A percentile compares a stretch with the other conserved stretches of the same genome.
phyloP scores from a whole-genome alignment of 2,329 filamentous ascomycete species.

The Arachnopeziza araneosa region DNA sequence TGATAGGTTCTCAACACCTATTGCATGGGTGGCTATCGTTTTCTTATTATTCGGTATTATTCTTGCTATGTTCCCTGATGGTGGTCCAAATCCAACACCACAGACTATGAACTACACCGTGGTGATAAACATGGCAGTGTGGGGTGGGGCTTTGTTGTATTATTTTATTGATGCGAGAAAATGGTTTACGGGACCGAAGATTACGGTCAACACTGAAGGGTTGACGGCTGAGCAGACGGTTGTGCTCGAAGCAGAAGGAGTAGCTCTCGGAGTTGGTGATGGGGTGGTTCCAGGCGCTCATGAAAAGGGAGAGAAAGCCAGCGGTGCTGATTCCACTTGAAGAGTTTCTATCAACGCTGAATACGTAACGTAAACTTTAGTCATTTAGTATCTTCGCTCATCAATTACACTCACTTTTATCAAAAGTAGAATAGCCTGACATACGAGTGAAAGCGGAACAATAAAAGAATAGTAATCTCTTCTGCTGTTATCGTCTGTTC shows the following conservation, averaged over 20 bases:
- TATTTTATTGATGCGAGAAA: conserved; percentile 52
- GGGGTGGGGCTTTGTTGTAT: conserved; percentile 50
- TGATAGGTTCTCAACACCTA: conserved; percentile 40
- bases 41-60: conserved; percentile 52
- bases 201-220: conserved; percentile 42
- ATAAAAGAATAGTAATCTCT: too few relatives aligned
- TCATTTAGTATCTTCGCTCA: not conserved
- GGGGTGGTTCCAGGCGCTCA: not conserved
- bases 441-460: too few relatives aligned
- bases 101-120: conserved; percentile 58
- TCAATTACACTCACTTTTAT: not conserved
- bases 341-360: not conserved
- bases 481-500: too few relatives aligned
- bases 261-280: conserved; percentile 10
- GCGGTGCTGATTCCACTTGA: not conserved
- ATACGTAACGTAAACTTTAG: not conserved
- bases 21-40: conserved; percentile 47
- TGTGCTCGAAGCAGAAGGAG: conserved; percentile 22
- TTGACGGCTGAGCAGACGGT: conserved; percentile 18
- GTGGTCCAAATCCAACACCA: conserved; percentile 45
- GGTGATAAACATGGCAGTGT: conserved; percentile 54
- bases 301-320: not conserved
- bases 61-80: conserved; percentile 53
- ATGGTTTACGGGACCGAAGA: conserved; percentile 55
- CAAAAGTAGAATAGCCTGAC: too few relatives aligned